Evolutionary conservation across 495 filamentous ascomycete genomes (phyloP), one percentile per base, ranked within the genome.

Genomic region (Aspergillus haitiensis): DNA sequence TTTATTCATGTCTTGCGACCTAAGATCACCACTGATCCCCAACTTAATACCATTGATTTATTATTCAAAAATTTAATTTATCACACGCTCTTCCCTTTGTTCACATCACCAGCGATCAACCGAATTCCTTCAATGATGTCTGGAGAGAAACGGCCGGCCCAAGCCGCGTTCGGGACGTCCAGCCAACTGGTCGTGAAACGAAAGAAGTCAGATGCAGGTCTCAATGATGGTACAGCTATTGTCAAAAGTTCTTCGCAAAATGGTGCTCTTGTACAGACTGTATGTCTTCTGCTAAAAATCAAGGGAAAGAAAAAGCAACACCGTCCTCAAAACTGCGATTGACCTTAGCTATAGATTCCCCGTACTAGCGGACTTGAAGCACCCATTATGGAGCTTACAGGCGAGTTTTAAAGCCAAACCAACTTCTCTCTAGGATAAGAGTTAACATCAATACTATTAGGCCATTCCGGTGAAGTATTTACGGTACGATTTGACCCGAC

Each of bases 321-420:
- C 21, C 21, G 21, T 3, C 5, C 9, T 27, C 42, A 50, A 40
- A 18, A 8, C 44, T 10, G 21, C 52, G 10, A 33, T 56, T 64
- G 44, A 65, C 33, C 47, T 56, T 58, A 40, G 64, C 66, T 60
- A 51, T 79, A 96, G 93, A 80, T 84, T 62, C 86, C 88, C 39
- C 83, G 93, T 63, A 93, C 93, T 44, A 96, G 90, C 71, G 87
- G 85, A 42, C 83, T 98, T 7, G 88, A 95, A 70, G 89, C 94
- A 49, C 93, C 93, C 4, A 86, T 97, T 51, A 97, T 98, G 91
- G 93, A 98, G 72, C 80, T 98, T 36, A 86, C 86, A 50, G 93
- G 93, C 74, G 82, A 84, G 72, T 40, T 57, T 18, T 37, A 15
- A 34, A 8, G 21, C 21, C 1, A 27, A 27, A 3, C 21, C 21